Evolutionary conservation across 352 stramenopile genomes (phyloP).

Genomic region (Phytophthora constricta): DNA sequence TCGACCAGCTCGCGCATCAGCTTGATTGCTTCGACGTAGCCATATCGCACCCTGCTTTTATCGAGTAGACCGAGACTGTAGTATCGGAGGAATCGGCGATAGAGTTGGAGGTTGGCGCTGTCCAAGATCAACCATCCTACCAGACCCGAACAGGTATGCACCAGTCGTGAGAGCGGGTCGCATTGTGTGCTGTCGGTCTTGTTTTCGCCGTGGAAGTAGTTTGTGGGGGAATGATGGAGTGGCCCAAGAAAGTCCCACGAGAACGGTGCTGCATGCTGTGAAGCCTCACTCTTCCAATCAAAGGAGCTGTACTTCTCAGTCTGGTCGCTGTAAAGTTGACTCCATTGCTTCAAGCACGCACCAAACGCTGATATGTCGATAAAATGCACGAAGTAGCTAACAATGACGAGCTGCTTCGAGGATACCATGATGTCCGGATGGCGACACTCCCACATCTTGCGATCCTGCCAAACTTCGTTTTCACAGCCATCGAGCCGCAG

Average conservation of each 20-base stretch:
- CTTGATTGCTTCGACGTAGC: constrained; percentile 39
- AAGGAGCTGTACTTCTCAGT: constrained; percentile 4
- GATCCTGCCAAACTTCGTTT: constrained; percentile 37
- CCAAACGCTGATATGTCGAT: constrained; percentile 41
- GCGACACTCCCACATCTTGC: constrained; percentile 50
- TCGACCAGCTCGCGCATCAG: constrained; percentile 38
- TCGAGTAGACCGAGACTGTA: constrained; percentile 37
- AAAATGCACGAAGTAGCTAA: constrained; percentile 49
- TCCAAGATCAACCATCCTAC: constrained; percentile 42
- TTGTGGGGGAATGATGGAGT: neutral
- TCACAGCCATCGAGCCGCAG: constrained; percentile 19
- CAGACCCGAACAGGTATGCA: constrained; percentile 34
- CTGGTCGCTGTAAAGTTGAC: constrained; percentile 30
- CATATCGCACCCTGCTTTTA: constrained; percentile 33
- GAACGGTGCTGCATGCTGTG: constrained; percentile 5
- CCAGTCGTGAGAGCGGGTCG: constrained; percentile 19
- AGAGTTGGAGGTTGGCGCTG: constrained; percentile 33
- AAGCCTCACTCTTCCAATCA: neutral
- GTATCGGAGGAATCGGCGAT: constrained; percentile 30
- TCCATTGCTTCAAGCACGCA: constrained; percentile 37
- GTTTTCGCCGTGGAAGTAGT: neutral
- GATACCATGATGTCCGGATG: constrained; percentile 45
- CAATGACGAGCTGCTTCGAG: constrained; percentile 59
- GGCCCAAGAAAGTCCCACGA: constrained; percentile 39
- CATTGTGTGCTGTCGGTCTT: constrained; percentile 4